Conservation (phyloP, 2,329 filamentous ascomycete species). For the Trichoderma pleuroti region DNA sequence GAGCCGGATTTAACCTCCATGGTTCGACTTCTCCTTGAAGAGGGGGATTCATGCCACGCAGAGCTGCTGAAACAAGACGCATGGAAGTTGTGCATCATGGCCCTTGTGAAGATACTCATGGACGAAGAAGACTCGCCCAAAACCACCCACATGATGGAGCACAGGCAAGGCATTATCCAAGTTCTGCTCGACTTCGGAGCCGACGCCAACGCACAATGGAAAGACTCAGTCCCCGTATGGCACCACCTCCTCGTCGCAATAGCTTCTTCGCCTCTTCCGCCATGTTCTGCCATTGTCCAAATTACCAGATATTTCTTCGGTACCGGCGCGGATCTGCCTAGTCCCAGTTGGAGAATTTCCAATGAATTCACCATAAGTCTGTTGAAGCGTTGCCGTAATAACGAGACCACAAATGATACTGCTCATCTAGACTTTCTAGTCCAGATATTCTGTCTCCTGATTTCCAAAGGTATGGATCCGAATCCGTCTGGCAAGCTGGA, state of each 20-base stretch:
- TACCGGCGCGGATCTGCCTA: not conserved
- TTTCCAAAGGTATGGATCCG: not conserved
- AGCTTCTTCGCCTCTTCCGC: not conserved
- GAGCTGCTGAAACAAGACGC: not conserved
- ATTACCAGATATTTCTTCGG: not conserved
- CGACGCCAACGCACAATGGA: not conserved
- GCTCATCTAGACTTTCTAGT: not conserved
- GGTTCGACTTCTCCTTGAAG: not conserved
- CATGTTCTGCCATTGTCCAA: not conserved
- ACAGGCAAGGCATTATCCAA: not conserved
- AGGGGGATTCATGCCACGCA: not conserved
- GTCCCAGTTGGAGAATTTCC: not conserved
- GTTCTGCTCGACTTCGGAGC: not conserved
- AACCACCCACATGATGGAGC: not conserved
- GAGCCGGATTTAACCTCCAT: not conserved
- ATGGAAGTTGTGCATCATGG: not conserved
- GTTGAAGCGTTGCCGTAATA: not conserved
- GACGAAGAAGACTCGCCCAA: not conserved
- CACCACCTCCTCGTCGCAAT: not conserved
- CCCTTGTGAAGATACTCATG: not conserved
- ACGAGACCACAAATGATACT: not conserved
- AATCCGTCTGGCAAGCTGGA: no score
- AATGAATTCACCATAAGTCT: not conserved
- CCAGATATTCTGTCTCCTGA: not conserved
- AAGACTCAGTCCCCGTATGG: not conserved